These are phyloP conservation scores for Salvia rosmarinus DNA, from an alignment of 257 asterid genomes.

Conservation along the genomic window DNA sequence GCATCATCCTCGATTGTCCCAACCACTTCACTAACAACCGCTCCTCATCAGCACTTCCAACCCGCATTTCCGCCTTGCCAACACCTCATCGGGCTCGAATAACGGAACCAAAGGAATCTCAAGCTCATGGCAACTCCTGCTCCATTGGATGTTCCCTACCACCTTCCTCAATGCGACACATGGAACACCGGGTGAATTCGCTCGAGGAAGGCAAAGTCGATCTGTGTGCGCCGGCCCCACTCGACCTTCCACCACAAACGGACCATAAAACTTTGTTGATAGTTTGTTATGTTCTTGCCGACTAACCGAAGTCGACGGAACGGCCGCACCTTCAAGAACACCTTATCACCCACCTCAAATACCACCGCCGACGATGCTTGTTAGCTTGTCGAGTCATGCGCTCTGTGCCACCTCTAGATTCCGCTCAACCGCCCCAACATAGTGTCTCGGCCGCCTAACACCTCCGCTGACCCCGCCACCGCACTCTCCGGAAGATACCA, in stretches of 20 bases:
- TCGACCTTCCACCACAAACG: background rate
- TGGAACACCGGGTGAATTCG: slow-evolving; percentile 1
- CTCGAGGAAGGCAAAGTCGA: background rate
- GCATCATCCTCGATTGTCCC: slow-evolving; percentile 2
- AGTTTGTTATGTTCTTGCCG: too few relatives aligned
- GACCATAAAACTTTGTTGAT: background rate
- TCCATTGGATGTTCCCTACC: background rate
- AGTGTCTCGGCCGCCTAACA: background rate
- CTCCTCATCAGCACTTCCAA: background rate
- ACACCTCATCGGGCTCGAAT: background rate
- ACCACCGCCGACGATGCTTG: too few relatives aligned
- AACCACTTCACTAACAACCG: background rate
- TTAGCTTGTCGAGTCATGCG: too few relatives aligned
- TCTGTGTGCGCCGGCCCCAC: background rate
- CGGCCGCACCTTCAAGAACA: too few relatives aligned
- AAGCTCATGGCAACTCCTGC: background rate
- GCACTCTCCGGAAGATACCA: background rate
- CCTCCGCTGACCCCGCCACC: background rate
- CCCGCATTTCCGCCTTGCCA: background rate
- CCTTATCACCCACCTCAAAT: too few relatives aligned
- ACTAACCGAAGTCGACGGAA: too few relatives aligned
- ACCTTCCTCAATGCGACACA: background rate
- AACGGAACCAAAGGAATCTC: background rate
- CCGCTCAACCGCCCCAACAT: too few relatives aligned
- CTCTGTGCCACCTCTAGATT: too few relatives aligned